These are phyloP conservation scores for Solanum aculeatissimum DNA, from an alignment of 305 asterid species.

Conservation along the genomic window DNA sequence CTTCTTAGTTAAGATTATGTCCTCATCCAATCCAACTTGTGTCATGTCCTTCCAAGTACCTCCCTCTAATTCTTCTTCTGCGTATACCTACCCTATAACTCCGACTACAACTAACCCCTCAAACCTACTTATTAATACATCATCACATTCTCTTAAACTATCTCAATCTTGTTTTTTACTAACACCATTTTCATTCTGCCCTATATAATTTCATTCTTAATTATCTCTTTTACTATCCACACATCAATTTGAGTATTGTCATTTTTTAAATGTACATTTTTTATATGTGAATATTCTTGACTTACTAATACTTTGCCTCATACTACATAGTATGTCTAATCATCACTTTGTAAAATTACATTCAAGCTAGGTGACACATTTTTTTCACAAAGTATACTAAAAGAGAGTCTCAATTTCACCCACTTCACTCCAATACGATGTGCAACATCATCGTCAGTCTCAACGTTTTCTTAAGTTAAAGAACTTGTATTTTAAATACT, in stretches of 20 bases:
- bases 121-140: too few relatives aligned
- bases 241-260: neutral
- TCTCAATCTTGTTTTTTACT: too few relatives aligned
- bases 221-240: too few relatives aligned
- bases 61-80: too few relatives aligned
- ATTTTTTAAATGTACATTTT: neutral
- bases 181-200: too few relatives aligned
- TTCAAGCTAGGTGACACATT: neutral
- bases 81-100: too few relatives aligned
- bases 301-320: fast-evolving
- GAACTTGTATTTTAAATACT: neutral
- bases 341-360: neutral
- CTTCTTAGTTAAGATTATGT: too few relatives aligned
- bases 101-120: neutral
- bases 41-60: too few relatives aligned
- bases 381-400: neutral
- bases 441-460: neutral
- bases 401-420: neutral
- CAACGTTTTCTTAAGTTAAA: neutral
- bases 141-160: too few relatives aligned
- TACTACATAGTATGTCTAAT: fast-evolving
- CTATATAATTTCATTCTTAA: too few relatives aligned
- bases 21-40: too few relatives aligned
- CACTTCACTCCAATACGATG: neutral
- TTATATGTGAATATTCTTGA: neutral